Percentiles rank a stretch among this genome's conserved stretches.
Evolutionary conservation across 495 filamentous ascomycete genomes (phyloP).

Genomic region (Penicillium mononematosum): DNA sequence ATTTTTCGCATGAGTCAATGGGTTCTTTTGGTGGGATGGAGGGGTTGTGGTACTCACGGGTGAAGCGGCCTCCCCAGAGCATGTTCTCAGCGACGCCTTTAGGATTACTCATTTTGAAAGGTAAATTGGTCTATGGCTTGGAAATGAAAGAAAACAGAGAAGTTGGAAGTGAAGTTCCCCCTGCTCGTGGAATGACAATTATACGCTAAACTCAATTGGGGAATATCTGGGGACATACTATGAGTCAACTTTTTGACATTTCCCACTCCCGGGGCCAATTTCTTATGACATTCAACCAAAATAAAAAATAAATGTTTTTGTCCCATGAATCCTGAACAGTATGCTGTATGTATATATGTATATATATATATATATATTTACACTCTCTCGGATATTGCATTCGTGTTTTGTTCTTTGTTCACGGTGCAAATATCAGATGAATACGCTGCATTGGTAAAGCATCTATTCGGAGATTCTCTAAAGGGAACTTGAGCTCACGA

Average conservation of each 20-base stretch:
- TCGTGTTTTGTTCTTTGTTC: not conserved
- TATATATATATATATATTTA: no score
- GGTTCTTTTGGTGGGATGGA: conserved; percentile 12
- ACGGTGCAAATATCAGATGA: not conserved
- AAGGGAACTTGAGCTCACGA: not conserved
- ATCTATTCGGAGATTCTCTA: not conserved
- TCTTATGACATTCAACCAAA: no score
- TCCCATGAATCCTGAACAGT: not conserved
- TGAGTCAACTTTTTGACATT: not conserved
- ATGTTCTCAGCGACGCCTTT: conserved; percentile 56
- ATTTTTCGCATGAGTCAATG: conserved; percentile 30
- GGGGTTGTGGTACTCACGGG: conserved; percentile 49
- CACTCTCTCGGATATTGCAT: not conserved
- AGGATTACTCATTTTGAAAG: conserved; percentile 39
- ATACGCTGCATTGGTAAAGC: not conserved
- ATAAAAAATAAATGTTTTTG: not conserved
- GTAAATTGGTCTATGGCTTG: conserved; percentile 9
- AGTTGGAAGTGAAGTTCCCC: conserved; percentile 5
- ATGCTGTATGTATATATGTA: no score
- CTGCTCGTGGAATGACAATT: conserved; percentile 16
- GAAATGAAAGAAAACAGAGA: conserved; percentile 14
- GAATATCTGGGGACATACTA: conserved; percentile 8
- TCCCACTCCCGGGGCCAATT: not conserved
- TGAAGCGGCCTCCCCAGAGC: conserved; percentile 84
- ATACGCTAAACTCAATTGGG: conserved; percentile 26